A percentile compares a stretch with the other conserved stretches of the same genome.
Conservation (phyloP, 2,329 filamentous ascomycete genomes). For the Penicillium fuscoglaucum region DNA sequence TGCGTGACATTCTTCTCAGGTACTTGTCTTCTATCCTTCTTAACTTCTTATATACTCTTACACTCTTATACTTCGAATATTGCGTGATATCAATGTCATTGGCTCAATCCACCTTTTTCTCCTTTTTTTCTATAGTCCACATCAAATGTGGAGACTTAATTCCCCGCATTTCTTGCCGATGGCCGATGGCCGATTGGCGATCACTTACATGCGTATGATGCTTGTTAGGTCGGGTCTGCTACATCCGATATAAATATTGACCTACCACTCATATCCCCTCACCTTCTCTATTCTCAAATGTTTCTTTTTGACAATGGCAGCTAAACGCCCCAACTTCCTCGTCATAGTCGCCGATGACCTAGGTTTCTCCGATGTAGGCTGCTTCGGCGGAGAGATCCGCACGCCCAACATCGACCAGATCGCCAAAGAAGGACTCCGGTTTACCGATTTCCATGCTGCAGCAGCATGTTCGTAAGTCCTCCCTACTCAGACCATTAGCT, state of each 20-base stretch:
- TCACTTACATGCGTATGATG: neutral
- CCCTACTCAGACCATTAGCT: neutral
- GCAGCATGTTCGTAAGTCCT: slow-evolving; percentile 57
- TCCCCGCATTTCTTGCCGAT: slow-evolving; percentile 2
- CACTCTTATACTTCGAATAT: neutral
- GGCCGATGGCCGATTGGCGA: slow-evolving; percentile 23
- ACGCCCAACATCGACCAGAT: slow-evolving; percentile 61
- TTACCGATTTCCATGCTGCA: slow-evolving; percentile 66
- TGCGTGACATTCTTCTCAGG: neutral
- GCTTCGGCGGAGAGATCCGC: slow-evolving; percentile 61
- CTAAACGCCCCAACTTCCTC: slow-evolving; percentile 60
- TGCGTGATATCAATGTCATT: neutral
- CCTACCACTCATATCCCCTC: neutral
- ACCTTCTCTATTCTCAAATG: neutral
- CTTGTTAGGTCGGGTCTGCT: neutral
- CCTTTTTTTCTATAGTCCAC: neutral
- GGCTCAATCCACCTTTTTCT: neutral
- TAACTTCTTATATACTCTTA: neutral
- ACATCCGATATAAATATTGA: neutral
- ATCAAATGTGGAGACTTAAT: neutral
- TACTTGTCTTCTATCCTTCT: neutral
- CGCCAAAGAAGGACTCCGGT: slow-evolving; percentile 55
- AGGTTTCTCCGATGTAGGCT: slow-evolving; percentile 60
- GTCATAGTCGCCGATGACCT: slow-evolving; percentile 61
- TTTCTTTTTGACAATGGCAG: slow-evolving; percentile 20